Evolutionary conservation across 2,329 filamentous ascomycete genomes (phyloP), one percentile per base, ranked within the genome.

Genomic region (Penicillium freii): DNA sequence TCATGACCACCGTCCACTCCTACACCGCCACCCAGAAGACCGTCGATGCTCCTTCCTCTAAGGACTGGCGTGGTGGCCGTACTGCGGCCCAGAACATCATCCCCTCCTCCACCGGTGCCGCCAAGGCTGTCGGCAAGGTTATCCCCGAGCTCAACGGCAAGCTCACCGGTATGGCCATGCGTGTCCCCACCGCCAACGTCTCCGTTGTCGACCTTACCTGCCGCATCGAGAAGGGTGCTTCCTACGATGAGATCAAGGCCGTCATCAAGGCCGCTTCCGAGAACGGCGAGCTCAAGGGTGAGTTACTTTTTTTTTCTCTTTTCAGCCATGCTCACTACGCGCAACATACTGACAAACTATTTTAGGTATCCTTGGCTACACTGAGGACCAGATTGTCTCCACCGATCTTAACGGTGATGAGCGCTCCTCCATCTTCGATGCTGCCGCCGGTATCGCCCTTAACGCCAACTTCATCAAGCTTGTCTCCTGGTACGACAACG

Each of bases 1-100:
- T 97, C 74, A 99, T 99, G 94, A 97, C 94, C 82, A 99, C 94
- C 70, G 87, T 97, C 80, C 94, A 99, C 89, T 97, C 94, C 74
- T 97, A 97, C 89, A 97, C 94, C 73, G 94, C 94, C 74, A 97
- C 94, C 79, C 94, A 97, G 86, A 97, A 97, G 91, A 96, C 92
- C 73, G 94, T 97, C 73, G 94, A 99, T 75, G 94, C 92, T 77
- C 94, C 94, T 76, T 97, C 94, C 67, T 84, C 83, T 80, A 99
- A 99, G 90, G 94, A 97, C 85, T 99, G 93, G 93, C 90, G 93
- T 82, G 94, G 94, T 87, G 94, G 94, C 80, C 94, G 94, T 83
- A 92, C 91, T 72, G 94, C 94, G 82, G 94, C 94, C 76, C 90
- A 96, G 86, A 97, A 99, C 89, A 97, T 97, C 86, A 97, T 99